phyloP scores from a whole-genome alignment of 2,329 filamentous ascomycete species.

The Salinomyces thailandicus region DNA sequence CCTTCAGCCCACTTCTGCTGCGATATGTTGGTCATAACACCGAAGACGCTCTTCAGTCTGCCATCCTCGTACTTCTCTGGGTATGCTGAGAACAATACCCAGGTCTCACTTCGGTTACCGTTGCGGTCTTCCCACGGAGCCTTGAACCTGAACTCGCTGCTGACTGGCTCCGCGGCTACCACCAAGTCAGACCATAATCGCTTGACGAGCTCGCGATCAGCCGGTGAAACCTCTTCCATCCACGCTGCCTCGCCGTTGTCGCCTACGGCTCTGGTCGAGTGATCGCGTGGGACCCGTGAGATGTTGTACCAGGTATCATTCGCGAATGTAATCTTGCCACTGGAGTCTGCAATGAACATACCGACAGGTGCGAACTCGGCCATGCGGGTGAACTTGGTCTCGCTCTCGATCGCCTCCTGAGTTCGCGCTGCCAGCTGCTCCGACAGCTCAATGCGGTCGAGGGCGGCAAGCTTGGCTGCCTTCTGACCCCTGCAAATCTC shows the following conservation, averaged over 20 bases:
- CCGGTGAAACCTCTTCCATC: slow-evolving; percentile 61
- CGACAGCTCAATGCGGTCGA: slow-evolving; percentile 67
- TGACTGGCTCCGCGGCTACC: slow-evolving; percentile 51
- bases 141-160: slow-evolving; percentile 67
- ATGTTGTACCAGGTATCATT: slow-evolving; percentile 69
- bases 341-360: slow-evolving; percentile 69
- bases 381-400: slow-evolving; percentile 74
- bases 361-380: slow-evolving; percentile 75
- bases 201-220: slow-evolving; percentile 52
- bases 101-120: slow-evolving; percentile 54
- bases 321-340: slow-evolving; percentile 63
- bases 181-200: slow-evolving; percentile 54
- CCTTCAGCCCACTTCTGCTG: slow-evolving; percentile 77
- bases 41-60: slow-evolving; percentile 62
- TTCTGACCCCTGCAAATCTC: slow-evolving; percentile 65
- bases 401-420: slow-evolving; percentile 49
- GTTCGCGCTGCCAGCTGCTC: slow-evolving; percentile 58
- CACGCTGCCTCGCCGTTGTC: slow-evolving; percentile 44
- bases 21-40: slow-evolving; percentile 75
- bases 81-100: slow-evolving; percentile 68
- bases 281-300: slow-evolving; percentile 52
- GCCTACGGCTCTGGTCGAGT: slow-evolving; percentile 20
- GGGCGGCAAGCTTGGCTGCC: slow-evolving; percentile 62
- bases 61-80: slow-evolving; percentile 58
- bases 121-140: slow-evolving; percentile 51